These are phyloP conservation scores for Hypoxylon intermedium DNA, from an alignment of 495 filamentous ascomycete genomes.

Conservation along the genomic window DNA sequence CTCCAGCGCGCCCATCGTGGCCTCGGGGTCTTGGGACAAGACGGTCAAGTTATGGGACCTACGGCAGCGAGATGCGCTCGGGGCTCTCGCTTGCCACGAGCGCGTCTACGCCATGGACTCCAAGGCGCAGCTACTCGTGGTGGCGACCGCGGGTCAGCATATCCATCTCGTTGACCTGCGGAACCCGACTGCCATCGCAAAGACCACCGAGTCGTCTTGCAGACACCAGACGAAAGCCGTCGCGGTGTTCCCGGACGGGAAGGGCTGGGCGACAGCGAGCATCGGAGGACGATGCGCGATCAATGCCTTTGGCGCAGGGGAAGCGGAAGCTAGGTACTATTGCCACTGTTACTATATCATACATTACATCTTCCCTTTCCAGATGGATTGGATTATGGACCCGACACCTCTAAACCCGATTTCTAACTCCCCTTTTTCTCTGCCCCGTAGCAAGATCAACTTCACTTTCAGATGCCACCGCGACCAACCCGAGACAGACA, in stretches of 20 bases:
- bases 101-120: slow-evolving; percentile 91
- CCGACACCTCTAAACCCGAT: no score
- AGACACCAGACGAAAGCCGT: slow-evolving; percentile 95
- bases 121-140: slow-evolving; percentile 79
- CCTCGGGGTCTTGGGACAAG: slow-evolving; percentile 96
- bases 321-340: slow-evolving; percentile 74
- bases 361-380: slow-evolving; percentile 5
- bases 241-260: slow-evolving; percentile 86
- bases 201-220: slow-evolving; percentile 84
- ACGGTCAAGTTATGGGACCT: slow-evolving; percentile 96
- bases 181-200: slow-evolving; percentile 82
- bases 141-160: slow-evolving; percentile 89
- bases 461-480: slow-evolving; percentile 98
- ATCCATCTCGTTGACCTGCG: slow-evolving; percentile 90
- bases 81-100: slow-evolving; percentile 72
- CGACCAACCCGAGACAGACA: slow-evolving; percentile 64
- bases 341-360: no score
- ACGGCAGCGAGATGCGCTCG: slow-evolving; percentile 66
- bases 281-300: slow-evolving; percentile 93
- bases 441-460: slow-evolving; percentile 62
- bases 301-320: slow-evolving; percentile 89
- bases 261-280: slow-evolving; percentile 85
- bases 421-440: not conserved
- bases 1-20: slow-evolving; percentile 67
- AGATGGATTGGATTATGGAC: no score